These are phyloP conservation scores for Mucor mucedo DNA, from an alignment of 371 early-diverging fungal genomes.

Conservation along the genomic window DNA sequence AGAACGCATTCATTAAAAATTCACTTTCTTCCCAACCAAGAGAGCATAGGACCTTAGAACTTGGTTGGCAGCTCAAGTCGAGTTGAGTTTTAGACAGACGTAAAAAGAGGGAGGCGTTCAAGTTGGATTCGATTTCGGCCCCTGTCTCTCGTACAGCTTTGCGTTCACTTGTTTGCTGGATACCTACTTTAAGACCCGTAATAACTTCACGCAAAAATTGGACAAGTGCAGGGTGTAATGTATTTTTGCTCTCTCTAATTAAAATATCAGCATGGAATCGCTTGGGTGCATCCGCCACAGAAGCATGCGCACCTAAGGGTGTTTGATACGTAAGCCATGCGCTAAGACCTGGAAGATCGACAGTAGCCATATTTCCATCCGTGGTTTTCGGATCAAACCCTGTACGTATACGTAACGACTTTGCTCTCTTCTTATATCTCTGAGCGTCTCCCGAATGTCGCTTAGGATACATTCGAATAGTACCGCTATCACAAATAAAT, in stretches of 20 bases:
- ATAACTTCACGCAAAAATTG: slow-evolving; percentile 74
- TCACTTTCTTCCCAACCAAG: slow-evolving; percentile 75
- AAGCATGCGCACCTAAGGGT: slow-evolving; percentile 59
- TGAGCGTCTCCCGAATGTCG: slow-evolving; percentile 33
- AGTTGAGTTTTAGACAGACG: slow-evolving; percentile 70
- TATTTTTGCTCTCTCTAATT: slow-evolving; percentile 79
- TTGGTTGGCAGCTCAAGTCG: slow-evolving; percentile 79
- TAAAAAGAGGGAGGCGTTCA: slow-evolving; percentile 55
- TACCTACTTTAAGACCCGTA: slow-evolving; percentile 68
- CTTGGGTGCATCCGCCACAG: slow-evolving; percentile 42
- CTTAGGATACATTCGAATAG: slow-evolving; percentile 63
- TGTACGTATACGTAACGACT: slow-evolving; percentile 21
- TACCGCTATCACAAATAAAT: slow-evolving; percentile 50
- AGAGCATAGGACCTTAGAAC: slow-evolving; percentile 77
- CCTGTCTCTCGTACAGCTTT: slow-evolving; percentile 33
- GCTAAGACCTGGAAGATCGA: slow-evolving; percentile 73
- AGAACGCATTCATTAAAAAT: slow-evolving; percentile 59
- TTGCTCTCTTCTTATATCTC: slow-evolving; percentile 18
- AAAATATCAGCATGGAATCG: slow-evolving; percentile 70
- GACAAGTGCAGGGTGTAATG: slow-evolving; percentile 76
- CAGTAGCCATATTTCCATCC: slow-evolving; percentile 60
- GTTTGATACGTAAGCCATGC: slow-evolving; percentile 61
- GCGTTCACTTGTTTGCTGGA: slow-evolving; percentile 57
- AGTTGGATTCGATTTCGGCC: slow-evolving; percentile 25
- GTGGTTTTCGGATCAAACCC: slow-evolving; percentile 20